A percentile compares a stretch with the other conserved stretches of the same genome.
These are phyloP conservation scores for Camellia granthamiana DNA, from an alignment of 148 eudicot species.

Conservation along the genomic window DNA sequence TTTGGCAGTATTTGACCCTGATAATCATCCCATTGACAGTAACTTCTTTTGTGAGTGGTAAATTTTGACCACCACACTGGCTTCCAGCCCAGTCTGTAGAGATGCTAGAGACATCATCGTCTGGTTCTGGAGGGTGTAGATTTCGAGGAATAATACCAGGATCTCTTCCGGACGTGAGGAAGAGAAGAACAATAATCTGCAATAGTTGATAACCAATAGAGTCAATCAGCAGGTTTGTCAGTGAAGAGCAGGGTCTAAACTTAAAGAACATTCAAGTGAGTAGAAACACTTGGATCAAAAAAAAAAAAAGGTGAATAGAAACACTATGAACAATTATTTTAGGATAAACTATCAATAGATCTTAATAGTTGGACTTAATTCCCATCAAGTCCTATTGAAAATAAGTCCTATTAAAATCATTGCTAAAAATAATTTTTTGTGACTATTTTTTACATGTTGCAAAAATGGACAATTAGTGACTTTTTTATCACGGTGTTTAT, in stretches of 20 bases:
- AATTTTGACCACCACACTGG: conserved; percentile 10
- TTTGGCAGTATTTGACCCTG: conserved; percentile 35
- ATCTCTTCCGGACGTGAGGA: conserved; percentile 34
- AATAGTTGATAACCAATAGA: background rate
- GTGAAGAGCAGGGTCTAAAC: background rate
- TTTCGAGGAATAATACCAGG: conserved; percentile 42
- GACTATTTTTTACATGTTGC: too few species aligned
- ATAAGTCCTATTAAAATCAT: too few species aligned
- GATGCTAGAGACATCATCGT: conserved; percentile 24
- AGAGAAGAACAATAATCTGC: conserved; percentile 28
- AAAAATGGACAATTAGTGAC: too few species aligned
- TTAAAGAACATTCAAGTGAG: background rate
- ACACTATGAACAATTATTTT: too few species aligned
- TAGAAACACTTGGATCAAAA: background rate
- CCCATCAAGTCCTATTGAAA: too few species aligned
- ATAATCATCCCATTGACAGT: conserved; percentile 28
- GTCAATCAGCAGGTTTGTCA: background rate
- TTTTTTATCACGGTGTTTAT: too few species aligned
- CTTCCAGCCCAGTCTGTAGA: conserved; percentile 27
- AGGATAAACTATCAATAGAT: too few species aligned
- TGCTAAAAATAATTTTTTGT: too few species aligned
- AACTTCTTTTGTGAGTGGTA: conserved; percentile 33
- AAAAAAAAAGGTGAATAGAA: too few species aligned
- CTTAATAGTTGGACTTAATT: too few species aligned
- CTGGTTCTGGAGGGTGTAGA: conserved; percentile 37